Evolutionary conservation across 1,284 basidiomycete species (phyloP).

Genomic region (Trichosporon asahii): DNA sequence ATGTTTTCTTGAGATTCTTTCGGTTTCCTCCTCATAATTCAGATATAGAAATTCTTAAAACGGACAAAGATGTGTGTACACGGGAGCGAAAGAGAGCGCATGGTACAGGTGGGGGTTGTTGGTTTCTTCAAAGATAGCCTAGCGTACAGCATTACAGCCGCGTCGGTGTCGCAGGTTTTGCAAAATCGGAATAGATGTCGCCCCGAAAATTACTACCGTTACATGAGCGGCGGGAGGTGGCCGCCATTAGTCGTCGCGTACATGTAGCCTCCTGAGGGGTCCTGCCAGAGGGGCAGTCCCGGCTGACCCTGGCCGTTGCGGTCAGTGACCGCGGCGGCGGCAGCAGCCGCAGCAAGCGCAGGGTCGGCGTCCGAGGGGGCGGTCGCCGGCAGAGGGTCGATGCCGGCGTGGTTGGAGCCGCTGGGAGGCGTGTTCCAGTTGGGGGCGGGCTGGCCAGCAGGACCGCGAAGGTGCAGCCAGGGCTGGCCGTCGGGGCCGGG

Average conservation of each 20-base stretch:
- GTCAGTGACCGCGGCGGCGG: slow-evolving; percentile 18
- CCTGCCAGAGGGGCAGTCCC: slow-evolving; percentile 26
- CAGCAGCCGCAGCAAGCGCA: slow-evolving; percentile 17
- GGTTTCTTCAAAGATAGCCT: slow-evolving; percentile 10
- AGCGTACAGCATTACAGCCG: slow-evolving; percentile 23
- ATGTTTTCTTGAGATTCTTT: slow-evolving; percentile 8
- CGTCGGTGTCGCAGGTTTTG: slow-evolving; percentile 17
- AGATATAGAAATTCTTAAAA: slow-evolving; percentile 10
- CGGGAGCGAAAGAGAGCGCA: slow-evolving; percentile 15
- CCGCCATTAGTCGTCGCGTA: slow-evolving; percentile 25
- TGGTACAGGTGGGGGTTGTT: slow-evolving; percentile 12
- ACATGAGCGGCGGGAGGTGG: slow-evolving; percentile 26
- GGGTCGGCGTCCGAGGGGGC: slow-evolving; percentile 26
- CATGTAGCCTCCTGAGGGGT: slow-evolving; percentile 26
- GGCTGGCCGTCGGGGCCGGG: slow-evolving; percentile 49
- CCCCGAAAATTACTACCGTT: slow-evolving; percentile 15
- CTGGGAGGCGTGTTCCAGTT: slow-evolving; percentile 31
- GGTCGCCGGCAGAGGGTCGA: slow-evolving; percentile 27
- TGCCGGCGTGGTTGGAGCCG: slow-evolving; percentile 17
- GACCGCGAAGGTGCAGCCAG: slow-evolving; percentile 48
- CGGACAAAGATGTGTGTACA: slow-evolving; percentile 25
- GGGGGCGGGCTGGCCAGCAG: slow-evolving; percentile 39
- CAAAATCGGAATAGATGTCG: slow-evolving; percentile 12
- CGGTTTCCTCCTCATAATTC: slow-evolving; percentile 3
- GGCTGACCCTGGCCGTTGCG: slow-evolving; percentile 23